Evolutionary conservation across 352 stramenopile species (phyloP), one percentile per base, ranked within the genome.

Genomic region (Labyrinthula sp.): DNA sequence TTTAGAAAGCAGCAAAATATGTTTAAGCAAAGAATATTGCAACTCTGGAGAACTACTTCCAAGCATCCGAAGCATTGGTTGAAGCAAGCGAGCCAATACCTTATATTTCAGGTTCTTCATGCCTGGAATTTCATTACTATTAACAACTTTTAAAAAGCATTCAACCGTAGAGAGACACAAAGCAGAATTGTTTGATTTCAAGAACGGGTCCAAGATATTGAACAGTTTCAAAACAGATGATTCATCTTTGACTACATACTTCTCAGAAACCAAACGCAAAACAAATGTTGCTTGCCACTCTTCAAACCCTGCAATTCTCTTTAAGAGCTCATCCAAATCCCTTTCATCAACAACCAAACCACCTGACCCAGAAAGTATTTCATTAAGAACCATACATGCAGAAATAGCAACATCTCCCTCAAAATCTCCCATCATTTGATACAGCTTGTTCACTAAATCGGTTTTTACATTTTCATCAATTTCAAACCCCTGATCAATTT

Each of bases 401-500:
- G 97, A 97, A 27, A 71, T 82, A 28, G 95, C 88, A 18, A 98
- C 90, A 46, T 87, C 75, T 24, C 81, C 71, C 62, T 99, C 88
- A n/a, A 74, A 71, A 65, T 99, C 90, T 28, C 80, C 68, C 40
- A 97, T 76, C 82, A 96, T 95, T 63, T 95, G 90, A 66, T 95
- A 94, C 17, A 99, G 67, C 48, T 79, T 93, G 66, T 95, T 82
- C 31, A 95, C 83, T 68, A 97, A 90, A 55, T 83, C 75, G 43
- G 68, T 82, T 48, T 87, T 72, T 38, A n/a, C n/a, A n/a, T n/a
- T n/a, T n/a, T n/a, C n/a, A n/a, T n/a, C n/a, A n/a, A n/a, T n/a
- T n/a, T n/a, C n/a, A n/a, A n/a, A n/a, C n/a, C n/a, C n/a, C n/a
- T n/a, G n/a, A n/a, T n/a, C n/a, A n/a, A n/a, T n/a, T n/a, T 75